Evolutionary conservation across 495 filamentous ascomycete genomes (phyloP), one percentile per base, ranked within the genome.

Genomic region (Hypomontagnella monticulosa): DNA sequence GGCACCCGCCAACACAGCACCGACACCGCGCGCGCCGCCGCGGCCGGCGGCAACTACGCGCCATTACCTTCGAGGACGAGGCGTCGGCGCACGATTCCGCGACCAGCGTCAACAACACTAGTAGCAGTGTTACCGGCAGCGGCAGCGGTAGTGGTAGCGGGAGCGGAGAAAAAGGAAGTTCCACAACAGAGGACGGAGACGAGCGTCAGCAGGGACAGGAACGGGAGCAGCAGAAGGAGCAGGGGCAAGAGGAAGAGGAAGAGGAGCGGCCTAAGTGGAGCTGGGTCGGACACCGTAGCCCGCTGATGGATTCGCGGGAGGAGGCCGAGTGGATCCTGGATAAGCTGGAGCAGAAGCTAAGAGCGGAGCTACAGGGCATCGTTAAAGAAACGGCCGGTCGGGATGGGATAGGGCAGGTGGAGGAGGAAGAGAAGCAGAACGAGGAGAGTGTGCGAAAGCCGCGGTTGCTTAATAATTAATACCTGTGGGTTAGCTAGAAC

Each of bases 281-380:
- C 41, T 97, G 93, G 93, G 78, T 96, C 6, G 88, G 88, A 5
- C 80, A 85, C 48, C 78, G 83, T 14, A 90, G 86, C 63, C 92
- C 92, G 8, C 74, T 96, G 43, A 87, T 96, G 81, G 88, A 89
- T 4, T 81, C 82, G 6, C 85, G 87, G 65, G 84, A 80, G 51
- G 93, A 97, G 72, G 80, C 91, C 7, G 87, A 93, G 73, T 97
- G 93, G 93, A 84, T 97, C 23, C 71, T 97, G 19, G 86, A 89
- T 64, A 82, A 83, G 64, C 72, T 93, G 54, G 82, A 81, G 38
- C 75, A 79, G 51, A 81, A 75, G 55, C 63, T 93, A 57, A 79
- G 82, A 16, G 75, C 79, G 30, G 85, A 86, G 73, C 72, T 90
- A 58, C 79, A 75, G 57, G 69, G 33, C 4, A 51, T 69, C 9